These are phyloP conservation scores for Chrysoporthe deuterocubensis DNA, from an alignment of 2,329 filamentous ascomycete genomes.

Conservation along the genomic window DNA sequence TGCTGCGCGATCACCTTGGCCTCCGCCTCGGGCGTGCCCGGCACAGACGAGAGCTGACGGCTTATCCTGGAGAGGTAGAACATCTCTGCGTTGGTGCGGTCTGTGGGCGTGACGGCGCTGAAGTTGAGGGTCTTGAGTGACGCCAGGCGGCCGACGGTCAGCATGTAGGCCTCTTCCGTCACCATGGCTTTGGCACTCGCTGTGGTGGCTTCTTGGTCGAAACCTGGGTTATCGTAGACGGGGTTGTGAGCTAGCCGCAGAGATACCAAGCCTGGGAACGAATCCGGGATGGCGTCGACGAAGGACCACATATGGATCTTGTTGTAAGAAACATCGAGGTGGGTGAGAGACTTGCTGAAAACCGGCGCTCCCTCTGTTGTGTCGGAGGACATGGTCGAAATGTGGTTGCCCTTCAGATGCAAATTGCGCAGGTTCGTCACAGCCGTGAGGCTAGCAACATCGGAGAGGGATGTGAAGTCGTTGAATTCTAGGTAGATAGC, in stretches of 20 bases:
- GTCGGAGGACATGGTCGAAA: slow-evolving; percentile 49
- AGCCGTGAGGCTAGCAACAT: slow-evolving; percentile 57
- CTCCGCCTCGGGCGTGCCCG: slow-evolving; percentile 53
- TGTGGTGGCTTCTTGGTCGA: slow-evolving; percentile 36
- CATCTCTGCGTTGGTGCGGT: slow-evolving; percentile 86
- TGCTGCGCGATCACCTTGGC: slow-evolving; percentile 64
- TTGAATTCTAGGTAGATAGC: slow-evolving; percentile 76
- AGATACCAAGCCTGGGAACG: slow-evolving; percentile 74
- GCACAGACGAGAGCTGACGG: slow-evolving; percentile 68
- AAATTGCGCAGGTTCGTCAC: slow-evolving; percentile 60
- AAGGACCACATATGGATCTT: slow-evolving; percentile 71
- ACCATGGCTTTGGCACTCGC: slow-evolving; percentile 49
- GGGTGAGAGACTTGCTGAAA: slow-evolving; percentile 60
- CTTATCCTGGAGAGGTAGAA: slow-evolving; percentile 90
- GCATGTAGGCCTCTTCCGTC: slow-evolving; percentile 85
- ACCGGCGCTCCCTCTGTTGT: slow-evolving; percentile 43
- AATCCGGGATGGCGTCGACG: slow-evolving; percentile 66
- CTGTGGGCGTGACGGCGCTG: slow-evolving; percentile 69
- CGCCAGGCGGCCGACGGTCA: slow-evolving; percentile 77
- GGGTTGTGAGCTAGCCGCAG: slow-evolving; percentile 88
- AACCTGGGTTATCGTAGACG: slow-evolving; percentile 64
- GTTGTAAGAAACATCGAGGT: slow-evolving; percentile 77
- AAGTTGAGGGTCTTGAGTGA: slow-evolving; percentile 74
- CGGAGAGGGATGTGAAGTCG: slow-evolving; percentile 62
- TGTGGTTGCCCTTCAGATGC: slow-evolving; percentile 78